These are phyloP conservation scores for Mesembryanthemum crystallinum DNA, from an alignment of 148 eudicot genomes.

Conservation along the genomic window DNA sequence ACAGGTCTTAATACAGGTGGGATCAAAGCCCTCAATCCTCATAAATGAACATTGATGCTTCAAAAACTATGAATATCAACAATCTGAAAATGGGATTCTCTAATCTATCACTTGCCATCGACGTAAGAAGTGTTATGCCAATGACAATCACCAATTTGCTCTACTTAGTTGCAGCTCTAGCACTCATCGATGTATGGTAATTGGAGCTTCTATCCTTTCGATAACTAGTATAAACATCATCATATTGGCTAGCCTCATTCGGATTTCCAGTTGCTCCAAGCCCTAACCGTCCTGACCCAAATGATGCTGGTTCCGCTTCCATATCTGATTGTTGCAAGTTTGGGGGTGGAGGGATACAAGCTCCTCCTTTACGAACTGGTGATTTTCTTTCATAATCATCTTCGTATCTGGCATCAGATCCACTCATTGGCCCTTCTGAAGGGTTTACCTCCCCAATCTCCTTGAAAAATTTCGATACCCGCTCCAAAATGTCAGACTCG, in stretches of 20 bases:
- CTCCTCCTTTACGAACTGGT: conserved; percentile 87
- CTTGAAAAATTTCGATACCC: conserved; percentile 82
- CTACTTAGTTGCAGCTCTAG: conserved; percentile 48
- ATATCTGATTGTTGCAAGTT: conserved; percentile 62
- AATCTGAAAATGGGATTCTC: not conserved
- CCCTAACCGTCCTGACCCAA: conserved; percentile 72
- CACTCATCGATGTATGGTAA: conserved; percentile 83
- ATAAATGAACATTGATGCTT: not conserved
- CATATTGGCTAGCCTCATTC: conserved; percentile 81
- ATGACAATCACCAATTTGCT: not conserved
- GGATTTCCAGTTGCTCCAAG: conserved; percentile 80
- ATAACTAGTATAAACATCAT: conserved; percentile 87
- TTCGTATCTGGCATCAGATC: conserved; percentile 54
- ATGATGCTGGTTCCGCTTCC: conserved; percentile 54
- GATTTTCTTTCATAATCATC: conserved; percentile 70
- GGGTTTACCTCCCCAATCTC: conserved; percentile 97
- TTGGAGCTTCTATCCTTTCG: conserved; percentile 83
- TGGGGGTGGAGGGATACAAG: conserved; percentile 91
- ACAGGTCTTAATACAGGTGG: not conserved
- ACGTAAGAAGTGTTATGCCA: not conserved
- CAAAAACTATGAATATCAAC: not conserved
- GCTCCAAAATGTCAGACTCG: conserved; percentile 68
- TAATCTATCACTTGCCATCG: not conserved
- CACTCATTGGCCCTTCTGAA: conserved; percentile 77
- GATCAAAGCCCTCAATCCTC: not conserved